These are phyloP conservation scores for Colletotrichum karsti DNA, from an alignment of 2,329 filamentous ascomycete species.

Conservation along the genomic window DNA sequence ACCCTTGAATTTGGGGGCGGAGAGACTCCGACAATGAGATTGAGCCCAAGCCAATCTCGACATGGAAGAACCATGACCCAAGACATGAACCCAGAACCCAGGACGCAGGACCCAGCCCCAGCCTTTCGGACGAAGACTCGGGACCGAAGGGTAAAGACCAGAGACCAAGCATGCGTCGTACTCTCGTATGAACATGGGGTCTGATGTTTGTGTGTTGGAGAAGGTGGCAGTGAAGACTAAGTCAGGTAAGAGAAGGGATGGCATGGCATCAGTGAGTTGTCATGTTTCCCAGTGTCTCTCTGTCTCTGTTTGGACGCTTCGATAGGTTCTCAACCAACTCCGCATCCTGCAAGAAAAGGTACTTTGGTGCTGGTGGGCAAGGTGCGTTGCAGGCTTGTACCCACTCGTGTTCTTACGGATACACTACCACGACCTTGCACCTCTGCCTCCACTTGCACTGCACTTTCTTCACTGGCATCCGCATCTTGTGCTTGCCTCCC, in stretches of 20 bases:
- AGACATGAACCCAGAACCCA: background rate
- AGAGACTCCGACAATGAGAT: constrained; percentile 12
- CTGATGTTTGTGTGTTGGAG: background rate
- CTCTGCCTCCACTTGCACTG: background rate
- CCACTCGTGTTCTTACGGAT: too few relatives aligned
- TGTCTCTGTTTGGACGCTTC: background rate
- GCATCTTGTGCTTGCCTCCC: background rate
- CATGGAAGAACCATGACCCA: background rate
- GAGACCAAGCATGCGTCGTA: background rate
- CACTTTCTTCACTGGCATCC: constrained; percentile 5
- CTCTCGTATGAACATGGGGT: background rate
- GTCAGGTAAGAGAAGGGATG: background rate
- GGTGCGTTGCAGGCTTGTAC: background rate
- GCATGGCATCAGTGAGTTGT: background rate
- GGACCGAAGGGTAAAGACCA: constrained; percentile 8
- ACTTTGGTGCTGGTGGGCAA: background rate
- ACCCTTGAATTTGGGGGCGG: constrained; percentile 19
- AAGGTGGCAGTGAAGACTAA: background rate
- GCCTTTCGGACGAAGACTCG: constrained; percentile 21
- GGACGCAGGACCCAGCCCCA: background rate
- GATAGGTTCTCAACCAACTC: background rate
- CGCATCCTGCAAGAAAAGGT: background rate
- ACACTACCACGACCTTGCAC: background rate
- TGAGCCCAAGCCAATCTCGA: background rate
- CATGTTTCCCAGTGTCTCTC: background rate